Evolutionary conservation across 768 basidiomycete species (phyloP), one percentile per base, ranked within the genome.

Genomic region (Asterophora lycoperdoides): DNA sequence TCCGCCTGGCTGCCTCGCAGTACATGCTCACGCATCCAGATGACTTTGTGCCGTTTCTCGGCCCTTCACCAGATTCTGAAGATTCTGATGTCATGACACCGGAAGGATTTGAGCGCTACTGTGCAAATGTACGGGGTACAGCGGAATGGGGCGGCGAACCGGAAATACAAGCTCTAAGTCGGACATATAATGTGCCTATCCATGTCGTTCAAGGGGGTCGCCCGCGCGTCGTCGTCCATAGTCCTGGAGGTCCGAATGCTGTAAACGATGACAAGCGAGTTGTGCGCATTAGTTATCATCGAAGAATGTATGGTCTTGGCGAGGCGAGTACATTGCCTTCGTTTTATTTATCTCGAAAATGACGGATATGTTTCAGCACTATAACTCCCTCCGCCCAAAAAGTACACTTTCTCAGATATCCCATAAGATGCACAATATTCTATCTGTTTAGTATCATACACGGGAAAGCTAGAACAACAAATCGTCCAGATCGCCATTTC

Each of bases 101-200:
- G 17, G 61, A 65, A 37, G 74, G 84, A 59, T 92, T 88, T 58
- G 69, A 78, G 42, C 68, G 70, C 46, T 98, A 99, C 63, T 96
- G 93, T 63, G 66, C 69, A 48, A 73, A 77, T 9, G 83, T 99
- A 23, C 82, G 83, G 35, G 76, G 86, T 62, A 94, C 93, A 18
- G 85, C 82, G n/a, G 78, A 83, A 26, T 98, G 96, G 96, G 96
- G 96, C 41, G 95, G 96, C 30, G 93, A 98, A 69, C 94, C 93
- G 6, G 96, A 98, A 76, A 93, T 99, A 28, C 76, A 88, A 57
- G 96, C 96, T 3, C 72, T 98, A 13, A 85, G 86, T 61, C 75
- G 85, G 43, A 81, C 83, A 26, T 97, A 79, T 64, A 77, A 83
- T 46, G 70, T 94, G 33, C 86, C 93, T 0, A 93, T 99, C 41